Evolutionary conservation across 2,329 filamentous ascomycete species (phyloP).

Genomic region (Phoma sp.): DNA sequence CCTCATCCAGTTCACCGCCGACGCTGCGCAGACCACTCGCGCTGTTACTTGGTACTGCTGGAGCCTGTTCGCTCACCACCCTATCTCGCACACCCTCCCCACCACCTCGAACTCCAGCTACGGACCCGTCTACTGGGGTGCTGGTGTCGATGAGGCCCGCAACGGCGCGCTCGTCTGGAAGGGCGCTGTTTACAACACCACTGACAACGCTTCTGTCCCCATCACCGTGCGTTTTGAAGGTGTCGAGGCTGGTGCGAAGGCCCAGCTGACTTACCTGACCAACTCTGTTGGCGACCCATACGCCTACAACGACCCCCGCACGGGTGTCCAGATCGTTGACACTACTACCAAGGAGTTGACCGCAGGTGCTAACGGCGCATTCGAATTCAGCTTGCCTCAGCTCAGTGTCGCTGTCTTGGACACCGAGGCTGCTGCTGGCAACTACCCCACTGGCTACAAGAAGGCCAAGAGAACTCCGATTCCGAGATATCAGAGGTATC

Average conservation of each 20-base stretch:
- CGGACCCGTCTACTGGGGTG: slow-evolving; percentile 55
- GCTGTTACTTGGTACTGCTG: slow-evolving; percentile 44
- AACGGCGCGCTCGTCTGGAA: slow-evolving; percentile 51
- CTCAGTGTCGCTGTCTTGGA: slow-evolving; percentile 64
- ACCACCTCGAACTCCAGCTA: slow-evolving; percentile 45
- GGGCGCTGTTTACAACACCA: slow-evolving; percentile 57
- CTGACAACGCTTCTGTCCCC: slow-evolving; percentile 33
- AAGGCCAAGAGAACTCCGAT: slow-evolving; percentile 14
- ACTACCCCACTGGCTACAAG: slow-evolving; percentile 11
- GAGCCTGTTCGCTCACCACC: slow-evolving; percentile 51
- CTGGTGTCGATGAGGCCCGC: slow-evolving; percentile 46
- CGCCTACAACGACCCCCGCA: slow-evolving; percentile 51
- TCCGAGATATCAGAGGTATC: slow-evolving; percentile 13
- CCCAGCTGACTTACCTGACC: slow-evolving; percentile 52
- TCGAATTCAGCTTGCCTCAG: slow-evolving; percentile 60
- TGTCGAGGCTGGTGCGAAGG: slow-evolving; percentile 33
- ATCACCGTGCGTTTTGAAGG: slow-evolving; percentile 40
- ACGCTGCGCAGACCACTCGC: slow-evolving; percentile 40
- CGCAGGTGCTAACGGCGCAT: slow-evolving; percentile 53
- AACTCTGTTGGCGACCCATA: slow-evolving; percentile 48
- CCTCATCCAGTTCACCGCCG: slow-evolving; percentile 50
- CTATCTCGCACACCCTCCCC: slow-evolving; percentile 54
- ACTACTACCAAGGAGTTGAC: slow-evolving; percentile 25
- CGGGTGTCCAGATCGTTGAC: slow-evolving; percentile 55
- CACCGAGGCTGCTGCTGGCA: slow-evolving; percentile 22